Evolutionary conservation across 805 yeast genomes (phyloP), one percentile per base, ranked within the genome.

Genomic region (Metschnikowia picachoensis): DNA sequence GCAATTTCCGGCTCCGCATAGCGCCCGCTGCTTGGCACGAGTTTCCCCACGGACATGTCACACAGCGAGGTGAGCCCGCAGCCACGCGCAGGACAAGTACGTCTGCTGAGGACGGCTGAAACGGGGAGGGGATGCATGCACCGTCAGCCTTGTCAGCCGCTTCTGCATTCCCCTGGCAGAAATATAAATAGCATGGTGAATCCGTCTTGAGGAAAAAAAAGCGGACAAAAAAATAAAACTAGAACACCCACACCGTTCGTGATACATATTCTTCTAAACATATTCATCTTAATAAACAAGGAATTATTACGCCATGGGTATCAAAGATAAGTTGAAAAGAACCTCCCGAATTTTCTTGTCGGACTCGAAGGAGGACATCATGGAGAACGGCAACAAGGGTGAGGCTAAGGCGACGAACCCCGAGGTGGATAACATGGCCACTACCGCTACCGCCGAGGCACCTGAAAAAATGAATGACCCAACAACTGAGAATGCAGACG

Each of bases 291-390:
- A 20, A 20, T 20, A 20, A 20, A 20, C 20, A 6, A 20, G 3
- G 20, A 20, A 20, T 20, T 20, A 20, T 20, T 20, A 39, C 35
- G 34, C 39, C 20, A 53, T 53, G 57, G 51, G 52, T 14, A 46
- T 53, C 39, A 54, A 48, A 37, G 56, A 54, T 43, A 52, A 42
- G 27, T 38, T 54, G 25, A 54, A 48, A 35, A 47, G 58, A 44
- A 39, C 55, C 4, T 54, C 58, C 29, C 48, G 46, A 37, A 46
- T 52, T 39, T 52, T 54, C 35, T 37, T 43, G 41, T 37, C 44
- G 37, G 55, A 51, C 38, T 45, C 53, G 30, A 49, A 46, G 46
- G 52, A 44, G 44, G 44, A 51, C 41, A 14, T 49, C 37, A 12
- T 39, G 8, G 52, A 47, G 13, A 45, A 42, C 17, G 37, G 35